Percentiles rank a stretch among this genome's conserved stretches.
These are phyloP conservation scores for Eimeria praecox DNA, from an alignment of 169 alveolate species.

Conservation along the genomic window DNA sequence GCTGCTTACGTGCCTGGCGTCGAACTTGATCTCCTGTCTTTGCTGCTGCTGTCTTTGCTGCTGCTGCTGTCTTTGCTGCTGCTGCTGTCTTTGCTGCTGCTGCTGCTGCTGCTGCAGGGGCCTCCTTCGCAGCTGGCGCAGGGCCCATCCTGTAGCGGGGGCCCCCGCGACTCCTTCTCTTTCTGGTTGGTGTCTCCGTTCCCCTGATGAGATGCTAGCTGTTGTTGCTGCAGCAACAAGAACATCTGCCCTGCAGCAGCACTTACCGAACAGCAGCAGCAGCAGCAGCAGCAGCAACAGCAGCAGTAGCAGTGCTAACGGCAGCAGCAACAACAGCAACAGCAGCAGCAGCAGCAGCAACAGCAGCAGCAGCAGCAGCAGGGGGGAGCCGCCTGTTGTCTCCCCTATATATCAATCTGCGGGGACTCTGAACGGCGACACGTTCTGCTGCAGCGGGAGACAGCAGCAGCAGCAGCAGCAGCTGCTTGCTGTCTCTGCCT, in stretches of 20 bases:
- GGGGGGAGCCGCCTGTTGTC: conserved; percentile 8
- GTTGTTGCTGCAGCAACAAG: conserved; percentile 46
- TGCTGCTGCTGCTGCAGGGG: conserved; percentile 28
- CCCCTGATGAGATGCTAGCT: conserved; percentile 41
- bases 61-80: conserved; percentile 14
- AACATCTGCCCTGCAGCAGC: conserved; percentile 27
- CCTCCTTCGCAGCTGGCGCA: conserved; percentile 7
- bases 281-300: conserved; percentile 70
- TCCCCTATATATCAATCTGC: background rate
- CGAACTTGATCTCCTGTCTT: background rate
- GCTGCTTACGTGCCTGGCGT: background rate
- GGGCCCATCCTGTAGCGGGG: conserved; percentile 51
- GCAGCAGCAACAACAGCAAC: conserved; percentile 14
- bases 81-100: conserved; percentile 46
- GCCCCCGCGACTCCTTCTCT: conserved; percentile 21
- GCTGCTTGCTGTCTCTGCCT: conserved; percentile 55
- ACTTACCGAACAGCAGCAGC: background rate
- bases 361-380: conserved; percentile 27
- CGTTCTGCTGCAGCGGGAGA: background rate
- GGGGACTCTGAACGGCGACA: conserved; percentile 36
- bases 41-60: conserved; percentile 28
- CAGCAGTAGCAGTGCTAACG: background rate
- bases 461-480: conserved; percentile 51
- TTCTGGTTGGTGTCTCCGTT: background rate
- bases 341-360: conserved; percentile 51